Conservation (phyloP, 2,329 filamentous ascomycete genomes). For the Fusarium kyushuense region DNA sequence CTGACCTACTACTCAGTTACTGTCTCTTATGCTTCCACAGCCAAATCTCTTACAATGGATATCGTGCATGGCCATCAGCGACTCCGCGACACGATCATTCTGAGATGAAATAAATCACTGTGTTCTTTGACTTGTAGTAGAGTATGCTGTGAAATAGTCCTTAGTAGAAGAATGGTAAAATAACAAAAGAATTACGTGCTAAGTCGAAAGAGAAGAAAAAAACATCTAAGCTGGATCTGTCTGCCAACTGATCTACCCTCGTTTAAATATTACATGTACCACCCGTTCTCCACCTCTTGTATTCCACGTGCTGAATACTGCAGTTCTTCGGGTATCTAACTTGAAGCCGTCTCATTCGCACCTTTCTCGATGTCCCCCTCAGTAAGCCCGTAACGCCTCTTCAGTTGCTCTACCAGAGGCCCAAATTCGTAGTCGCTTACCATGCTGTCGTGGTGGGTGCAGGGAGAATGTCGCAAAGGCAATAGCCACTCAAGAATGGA, state of each 20-base stretch:
- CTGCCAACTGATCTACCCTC: conserved; percentile 6
- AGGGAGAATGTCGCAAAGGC: conserved; percentile 80
- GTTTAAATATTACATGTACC: conserved; percentile 29
- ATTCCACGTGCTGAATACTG: not conserved
- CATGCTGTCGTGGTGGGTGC: conserved; percentile 72
- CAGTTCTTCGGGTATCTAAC: conserved; percentile 38
- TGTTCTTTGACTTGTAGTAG: not conserved
- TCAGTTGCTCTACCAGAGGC: conserved; percentile 68
- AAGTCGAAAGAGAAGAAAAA: not conserved
- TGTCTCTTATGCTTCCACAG: too few relatives aligned
- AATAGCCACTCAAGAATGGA: conserved; percentile 81
- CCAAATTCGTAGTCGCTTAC: conserved; percentile 78
- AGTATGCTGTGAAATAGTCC: not conserved
- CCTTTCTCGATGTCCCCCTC: conserved; percentile 21
- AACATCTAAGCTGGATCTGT: not conserved
- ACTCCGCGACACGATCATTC: not conserved
- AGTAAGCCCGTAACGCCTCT: conserved; percentile 53
- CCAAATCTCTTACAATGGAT: too few relatives aligned
- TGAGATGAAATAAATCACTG: too few relatives aligned
- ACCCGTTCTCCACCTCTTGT: conserved; percentile 11
- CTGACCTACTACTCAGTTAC: too few relatives aligned
- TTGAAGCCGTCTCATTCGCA: conserved; percentile 36
- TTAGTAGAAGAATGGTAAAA: not conserved
- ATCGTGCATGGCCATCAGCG: too few relatives aligned
- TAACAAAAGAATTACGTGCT: not conserved